Evolutionary conservation across 1,139 yeast genomes (phyloP).

Genomic region (Geotrichum histeridarum): DNA sequence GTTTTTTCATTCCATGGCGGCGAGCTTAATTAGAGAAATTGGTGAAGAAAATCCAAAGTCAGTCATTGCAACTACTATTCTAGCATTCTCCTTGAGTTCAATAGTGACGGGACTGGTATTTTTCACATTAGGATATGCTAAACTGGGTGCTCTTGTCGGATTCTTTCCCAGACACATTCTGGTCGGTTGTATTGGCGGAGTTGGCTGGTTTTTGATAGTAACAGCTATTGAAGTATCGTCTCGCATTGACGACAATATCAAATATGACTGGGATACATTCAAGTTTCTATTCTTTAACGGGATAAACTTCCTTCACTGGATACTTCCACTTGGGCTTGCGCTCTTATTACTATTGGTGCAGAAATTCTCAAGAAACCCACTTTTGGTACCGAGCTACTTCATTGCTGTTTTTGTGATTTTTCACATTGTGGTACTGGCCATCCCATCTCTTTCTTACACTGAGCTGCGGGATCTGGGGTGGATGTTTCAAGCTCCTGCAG

Average conservation of each 20-base stretch:
- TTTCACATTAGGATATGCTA: constrained; percentile 66
- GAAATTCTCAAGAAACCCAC: constrained; percentile 64
- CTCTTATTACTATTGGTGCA: constrained; percentile 50
- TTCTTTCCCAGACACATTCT: constrained; percentile 93
- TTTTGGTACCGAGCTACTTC: constrained; percentile 77
- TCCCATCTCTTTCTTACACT: constrained; percentile 62
- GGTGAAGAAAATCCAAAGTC: constrained; percentile 52
- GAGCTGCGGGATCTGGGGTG: constrained; percentile 70
- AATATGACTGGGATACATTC: constrained; percentile 57
- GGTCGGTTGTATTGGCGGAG: constrained; percentile 98
- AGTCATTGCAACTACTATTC: constrained; percentile 78
- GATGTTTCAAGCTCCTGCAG: constrained; percentile 65
- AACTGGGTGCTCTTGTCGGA: constrained; percentile 80
- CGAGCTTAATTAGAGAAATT: constrained; percentile 55
- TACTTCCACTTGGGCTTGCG: constrained; percentile 63
- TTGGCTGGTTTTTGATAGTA: constrained; percentile 82
- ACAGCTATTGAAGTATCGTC: constrained; percentile 91
- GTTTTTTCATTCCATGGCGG: constrained; percentile 92
- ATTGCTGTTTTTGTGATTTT: constrained; percentile 63
- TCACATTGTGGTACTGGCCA: constrained; percentile 58
- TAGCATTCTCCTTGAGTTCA: constrained; percentile 78
- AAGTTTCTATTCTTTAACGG: constrained; percentile 40
- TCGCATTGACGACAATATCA: constrained; percentile 66
- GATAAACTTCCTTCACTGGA: constrained; percentile 58
- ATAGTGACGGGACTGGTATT: constrained; percentile 82